A percentile compares a stretch with the other conserved stretches of the same genome.
Evolutionary conservation across 257 asterid species (phyloP).

Genomic region (Solanum ossicruentum): DNA sequence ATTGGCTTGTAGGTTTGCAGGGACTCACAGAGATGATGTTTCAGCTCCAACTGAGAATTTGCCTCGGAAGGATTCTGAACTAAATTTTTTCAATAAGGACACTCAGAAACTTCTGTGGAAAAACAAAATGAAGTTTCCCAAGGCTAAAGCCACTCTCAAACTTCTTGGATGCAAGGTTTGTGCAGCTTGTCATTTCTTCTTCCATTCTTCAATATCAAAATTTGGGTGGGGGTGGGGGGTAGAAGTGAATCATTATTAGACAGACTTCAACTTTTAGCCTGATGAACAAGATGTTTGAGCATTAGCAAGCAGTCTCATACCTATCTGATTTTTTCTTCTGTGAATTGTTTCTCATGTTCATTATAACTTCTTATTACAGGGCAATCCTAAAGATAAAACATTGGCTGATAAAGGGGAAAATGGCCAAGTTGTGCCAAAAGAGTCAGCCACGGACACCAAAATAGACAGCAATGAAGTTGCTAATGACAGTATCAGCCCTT

Average conservation of each 20-base stretch:
- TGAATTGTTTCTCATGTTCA: neutral
- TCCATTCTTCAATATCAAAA: neutral
- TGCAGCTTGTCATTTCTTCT: neutral
- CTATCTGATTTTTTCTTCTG: neutral
- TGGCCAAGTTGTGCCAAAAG: slow-evolving; percentile 19
- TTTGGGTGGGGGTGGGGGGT: neutral
- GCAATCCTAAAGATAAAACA: slow-evolving; percentile 30
- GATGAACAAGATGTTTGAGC: neutral
- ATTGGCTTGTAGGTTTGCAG: slow-evolving; percentile 68
- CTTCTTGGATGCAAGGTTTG: slow-evolving; percentile 67
- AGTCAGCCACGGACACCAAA: slow-evolving; percentile 21
- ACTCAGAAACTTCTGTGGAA: slow-evolving; percentile 96
- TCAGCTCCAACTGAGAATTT: neutral
- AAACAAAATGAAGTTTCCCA: slow-evolving; percentile 72
- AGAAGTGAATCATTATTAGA: neutral
- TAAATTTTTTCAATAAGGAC: slow-evolving; percentile 59
- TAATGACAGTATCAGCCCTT: slow-evolving; percentile 17
- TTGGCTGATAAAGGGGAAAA: slow-evolving; percentile 22
- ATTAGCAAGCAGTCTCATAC: neutral
- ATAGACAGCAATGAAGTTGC: slow-evolving; percentile 13
- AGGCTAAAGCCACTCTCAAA: slow-evolving; percentile 67
- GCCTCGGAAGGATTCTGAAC: slow-evolving; percentile 29
- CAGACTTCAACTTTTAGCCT: neutral
- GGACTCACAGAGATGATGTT: slow-evolving; percentile 46
- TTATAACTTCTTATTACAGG: slow-evolving; percentile 14